A percentile compares a stretch with the other conserved stretches of the same genome.
phyloP scores from a whole-genome alignment of 495 filamentous ascomycete species.

The Penicillium flavigenum region DNA sequence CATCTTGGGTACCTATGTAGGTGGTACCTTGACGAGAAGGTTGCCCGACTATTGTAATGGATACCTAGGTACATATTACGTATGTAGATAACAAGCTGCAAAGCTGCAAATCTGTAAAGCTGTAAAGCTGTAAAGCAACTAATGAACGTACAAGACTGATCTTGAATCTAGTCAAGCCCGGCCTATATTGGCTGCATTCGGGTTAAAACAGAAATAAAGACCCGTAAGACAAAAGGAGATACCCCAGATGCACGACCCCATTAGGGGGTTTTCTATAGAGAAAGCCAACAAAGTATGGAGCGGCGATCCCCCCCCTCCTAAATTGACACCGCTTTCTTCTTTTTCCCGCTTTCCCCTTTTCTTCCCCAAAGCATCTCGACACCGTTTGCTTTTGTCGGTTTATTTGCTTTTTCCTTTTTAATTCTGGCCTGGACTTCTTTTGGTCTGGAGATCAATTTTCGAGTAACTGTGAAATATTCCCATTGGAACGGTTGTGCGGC shows the following conservation, averaged over 20 bases:
- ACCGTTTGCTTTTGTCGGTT: conserved; percentile 11
- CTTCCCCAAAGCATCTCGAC: conserved; percentile 9
- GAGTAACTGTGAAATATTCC: neutral
- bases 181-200: neutral
- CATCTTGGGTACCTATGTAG: neutral
- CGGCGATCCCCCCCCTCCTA: conserved; percentile 25
- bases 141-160: neutral
- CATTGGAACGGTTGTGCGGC: conserved; percentile 12
- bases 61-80: neutral
- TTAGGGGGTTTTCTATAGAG: neutral
- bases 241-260: neutral
- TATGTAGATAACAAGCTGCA: neutral
- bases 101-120: neutral
- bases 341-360: conserved; percentile 32
- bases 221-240: neutral
- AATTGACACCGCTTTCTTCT: conserved; percentile 31
- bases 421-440: conserved; percentile 11
- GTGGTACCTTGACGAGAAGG: neutral
- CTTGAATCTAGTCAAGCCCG: neutral
- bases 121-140: neutral
- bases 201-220: neutral
- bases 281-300: neutral
- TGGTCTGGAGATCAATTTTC: conserved; percentile 1
- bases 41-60: neutral
- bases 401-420: conserved; percentile 15